Percentiles rank a stretch among this genome's conserved stretches.
Conservation (phyloP, 495 filamentous ascomycete genomes). For the Aspergillus biplanus region DNA sequence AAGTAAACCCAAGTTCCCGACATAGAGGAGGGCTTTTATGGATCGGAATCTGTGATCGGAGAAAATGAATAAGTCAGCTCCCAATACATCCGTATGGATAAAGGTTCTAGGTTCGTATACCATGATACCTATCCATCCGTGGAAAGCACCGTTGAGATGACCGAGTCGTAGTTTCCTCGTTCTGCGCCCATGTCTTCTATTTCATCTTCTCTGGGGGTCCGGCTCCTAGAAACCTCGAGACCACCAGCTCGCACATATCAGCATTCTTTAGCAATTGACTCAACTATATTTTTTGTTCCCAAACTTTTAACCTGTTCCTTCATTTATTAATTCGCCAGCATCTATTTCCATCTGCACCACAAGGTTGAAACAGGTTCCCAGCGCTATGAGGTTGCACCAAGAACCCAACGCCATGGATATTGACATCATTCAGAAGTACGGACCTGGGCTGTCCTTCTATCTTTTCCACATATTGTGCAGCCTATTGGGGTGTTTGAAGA, state of each 20-base stretch:
- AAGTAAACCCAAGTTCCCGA: constrained; percentile 46
- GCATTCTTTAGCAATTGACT: constrained; percentile 18
- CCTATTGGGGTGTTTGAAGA: not conserved
- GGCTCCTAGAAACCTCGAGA: not conserved
- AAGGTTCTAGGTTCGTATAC: not conserved
- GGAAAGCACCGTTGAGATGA: not conserved
- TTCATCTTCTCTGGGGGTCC: not conserved
- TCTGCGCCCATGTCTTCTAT: not conserved
- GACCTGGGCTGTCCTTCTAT: constrained; percentile 35
- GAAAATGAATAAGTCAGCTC: constrained; percentile 12
- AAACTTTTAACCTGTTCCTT: constrained; percentile 10
- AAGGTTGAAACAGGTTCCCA: too few relatives aligned
- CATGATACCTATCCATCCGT: not conserved
- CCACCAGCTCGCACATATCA: constrained; percentile 4
- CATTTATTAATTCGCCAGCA: constrained; percentile 11
- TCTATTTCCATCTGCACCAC: too few relatives aligned
- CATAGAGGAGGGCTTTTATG: not conserved
- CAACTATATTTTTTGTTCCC: constrained; percentile 17
- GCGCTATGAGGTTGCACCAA: too few relatives aligned
- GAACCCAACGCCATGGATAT: constrained; percentile 17
- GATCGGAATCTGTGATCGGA: constrained; percentile 1
- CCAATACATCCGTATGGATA: not conserved
- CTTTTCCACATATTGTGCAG: constrained; percentile 9
- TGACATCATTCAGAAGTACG: constrained; percentile 27
- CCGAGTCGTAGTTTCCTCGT: constrained; percentile 1